These are phyloP conservation scores for Petunia secreta DNA, from an alignment of 257 asterid species.

Conservation along the genomic window DNA sequence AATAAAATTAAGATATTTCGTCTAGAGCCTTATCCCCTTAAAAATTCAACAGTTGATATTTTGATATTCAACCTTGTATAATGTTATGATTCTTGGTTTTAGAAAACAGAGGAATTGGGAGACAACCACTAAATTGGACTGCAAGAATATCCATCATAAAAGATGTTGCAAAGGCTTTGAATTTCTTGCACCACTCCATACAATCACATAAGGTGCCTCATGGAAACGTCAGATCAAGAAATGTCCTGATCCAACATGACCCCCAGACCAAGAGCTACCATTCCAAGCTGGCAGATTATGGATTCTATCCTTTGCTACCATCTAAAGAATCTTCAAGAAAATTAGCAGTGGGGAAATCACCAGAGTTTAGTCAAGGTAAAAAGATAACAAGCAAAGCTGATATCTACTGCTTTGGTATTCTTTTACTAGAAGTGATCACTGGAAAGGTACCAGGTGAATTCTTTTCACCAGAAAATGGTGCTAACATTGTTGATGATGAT, in stretches of 20 bases:
- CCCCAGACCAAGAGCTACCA: background rate
- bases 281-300: conserved; percentile 68
- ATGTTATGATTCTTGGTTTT: conserved; percentile 14
- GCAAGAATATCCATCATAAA: conserved; percentile 57
- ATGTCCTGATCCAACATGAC: conserved; percentile 43
- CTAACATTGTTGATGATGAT: conserved; percentile 33
- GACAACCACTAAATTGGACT: conserved; percentile 56
- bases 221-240: conserved; percentile 73
- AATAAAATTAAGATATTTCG: too few species aligned
- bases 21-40: background rate
- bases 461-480: background rate
- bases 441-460: conserved; percentile 46
- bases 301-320: conserved; percentile 48
- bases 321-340: conserved; percentile 35
- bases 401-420: conserved; percentile 69
- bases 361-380: conserved; percentile 50
- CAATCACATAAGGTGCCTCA: conserved; percentile 53
- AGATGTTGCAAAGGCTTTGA: conserved; percentile 57
- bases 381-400: conserved; percentile 60
- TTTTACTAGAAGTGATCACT: conserved; percentile 63
- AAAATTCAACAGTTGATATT: background rate
- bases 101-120: conserved; percentile 58
- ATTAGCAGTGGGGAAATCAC: conserved; percentile 53
- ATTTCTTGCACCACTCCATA: conserved; percentile 50
- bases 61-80: background rate